phyloP scores from a whole-genome alignment of 495 filamentous ascomycete species.

The Aspergillus sparsus region DNA sequence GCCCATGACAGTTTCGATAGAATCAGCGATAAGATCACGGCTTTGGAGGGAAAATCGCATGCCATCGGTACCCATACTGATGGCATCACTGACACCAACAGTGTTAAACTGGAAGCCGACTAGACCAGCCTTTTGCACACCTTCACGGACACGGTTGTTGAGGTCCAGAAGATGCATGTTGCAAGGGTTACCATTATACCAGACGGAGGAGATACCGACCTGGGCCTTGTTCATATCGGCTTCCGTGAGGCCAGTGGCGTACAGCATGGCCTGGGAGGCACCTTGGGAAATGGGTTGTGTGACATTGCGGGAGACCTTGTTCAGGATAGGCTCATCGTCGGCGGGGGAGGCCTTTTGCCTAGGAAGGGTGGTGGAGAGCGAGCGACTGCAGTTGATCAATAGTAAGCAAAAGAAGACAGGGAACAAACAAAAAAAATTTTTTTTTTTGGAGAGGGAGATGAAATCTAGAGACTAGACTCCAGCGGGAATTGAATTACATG shows the following conservation, averaged over 20 bases:
- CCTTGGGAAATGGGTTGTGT: slow-evolving; percentile 97
- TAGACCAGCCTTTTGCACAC: slow-evolving; percentile 77
- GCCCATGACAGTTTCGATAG: slow-evolving; percentile 97
- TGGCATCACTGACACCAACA: slow-evolving; percentile 78
- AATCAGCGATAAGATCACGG: slow-evolving; percentile 94
- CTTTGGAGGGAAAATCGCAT: slow-evolving; percentile 97
- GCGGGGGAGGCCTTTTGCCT: slow-evolving; percentile 40
- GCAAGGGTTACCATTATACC: slow-evolving; percentile 92
- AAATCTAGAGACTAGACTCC: background rate
- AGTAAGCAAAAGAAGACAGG: slow-evolving; percentile 19
- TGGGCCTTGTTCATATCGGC: slow-evolving; percentile 91
- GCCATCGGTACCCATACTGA: slow-evolving; percentile 61
- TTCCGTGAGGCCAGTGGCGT: slow-evolving; percentile 83
- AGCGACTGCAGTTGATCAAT: slow-evolving; percentile 36
- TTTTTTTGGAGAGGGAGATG: background rate
- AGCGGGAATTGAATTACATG: slow-evolving; percentile 21
- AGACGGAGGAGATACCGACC: slow-evolving; percentile 91
- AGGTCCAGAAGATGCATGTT: slow-evolving; percentile 98
- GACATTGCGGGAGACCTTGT: slow-evolving; percentile 79
- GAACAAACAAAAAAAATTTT: background rate
- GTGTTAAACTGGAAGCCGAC: slow-evolving; percentile 96
- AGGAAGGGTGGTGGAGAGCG: slow-evolving; percentile 50
- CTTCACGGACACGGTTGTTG: slow-evolving; percentile 77
- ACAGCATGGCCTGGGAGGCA: slow-evolving; percentile 98
- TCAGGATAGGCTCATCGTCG: slow-evolving; percentile 53